Evolutionary conservation across 768 basidiomycete species (phyloP).

Genomic region (Tulasnella sp.): DNA sequence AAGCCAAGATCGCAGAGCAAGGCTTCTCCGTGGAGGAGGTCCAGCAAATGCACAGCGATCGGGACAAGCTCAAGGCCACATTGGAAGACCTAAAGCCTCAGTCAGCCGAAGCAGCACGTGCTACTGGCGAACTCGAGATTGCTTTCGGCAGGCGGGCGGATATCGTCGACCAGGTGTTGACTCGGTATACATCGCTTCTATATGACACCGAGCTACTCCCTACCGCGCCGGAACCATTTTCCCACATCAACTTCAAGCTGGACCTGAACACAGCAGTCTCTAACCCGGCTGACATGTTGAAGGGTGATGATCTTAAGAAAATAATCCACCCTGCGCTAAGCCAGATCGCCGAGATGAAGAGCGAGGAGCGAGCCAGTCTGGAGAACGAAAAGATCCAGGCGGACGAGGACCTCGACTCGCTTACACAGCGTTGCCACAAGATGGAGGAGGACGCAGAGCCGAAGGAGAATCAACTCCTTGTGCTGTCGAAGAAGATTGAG

Average conservation of each 20-base stretch:
- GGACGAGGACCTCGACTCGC: conserved; percentile 73
- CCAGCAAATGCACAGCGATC: conserved; percentile 79
- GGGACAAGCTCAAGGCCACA: conserved; percentile 62
- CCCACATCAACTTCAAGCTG: conserved; percentile 64
- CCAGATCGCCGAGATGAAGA: conserved; percentile 57
- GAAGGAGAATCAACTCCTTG: conserved; percentile 60
- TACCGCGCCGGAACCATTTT: conserved; percentile 57
- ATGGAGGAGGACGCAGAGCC: conserved; percentile 67
- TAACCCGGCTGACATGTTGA: conserved; percentile 55
- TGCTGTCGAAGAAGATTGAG: conserved; percentile 64
- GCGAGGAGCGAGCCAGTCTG: conserved; percentile 54
- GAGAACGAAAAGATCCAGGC: conserved; percentile 72
- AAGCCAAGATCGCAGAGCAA: conserved; percentile 65
- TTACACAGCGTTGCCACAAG: conserved; percentile 68
- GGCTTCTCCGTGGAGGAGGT: conserved; percentile 91
- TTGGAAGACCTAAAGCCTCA: conserved; percentile 69
- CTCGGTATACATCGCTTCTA: conserved; percentile 65
- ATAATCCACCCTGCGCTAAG: conserved; percentile 69
- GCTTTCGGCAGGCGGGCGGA: conserved; percentile 67
- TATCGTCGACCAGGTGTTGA: conserved; percentile 71
- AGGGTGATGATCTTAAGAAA: conserved; percentile 59
- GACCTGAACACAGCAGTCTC: conserved; percentile 71
- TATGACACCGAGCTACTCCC: conserved; percentile 69
- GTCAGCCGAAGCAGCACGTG: conserved; percentile 60
- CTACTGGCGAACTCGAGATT: conserved; percentile 73